Base-by-base conservation (phyloP, 83 land plant species). In the Isoetes engelmannii region DNA sequence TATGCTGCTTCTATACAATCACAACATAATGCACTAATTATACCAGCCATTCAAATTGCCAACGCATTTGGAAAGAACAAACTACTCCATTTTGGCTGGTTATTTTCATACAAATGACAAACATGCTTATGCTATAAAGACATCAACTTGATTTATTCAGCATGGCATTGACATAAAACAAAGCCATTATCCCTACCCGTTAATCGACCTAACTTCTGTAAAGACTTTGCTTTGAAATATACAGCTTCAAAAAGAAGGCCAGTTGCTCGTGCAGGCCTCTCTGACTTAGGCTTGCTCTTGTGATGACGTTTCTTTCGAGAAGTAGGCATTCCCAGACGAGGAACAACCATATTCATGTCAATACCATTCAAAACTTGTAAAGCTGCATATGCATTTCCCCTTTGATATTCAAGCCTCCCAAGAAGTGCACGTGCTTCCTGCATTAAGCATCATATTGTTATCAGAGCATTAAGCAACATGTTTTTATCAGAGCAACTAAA, bases 371-470 rank as follows among this genome's bases (percentile, higher is more conserved):
- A 88, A 8, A 88, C 92, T 77, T 85, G 89, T 4, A 94, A 73
- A 19, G 93, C 99, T 45, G 86, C 99, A 79, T 94, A 90, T 5
- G 85, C 55, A 66, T 94, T 94, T 64, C 99, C 99, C 68, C 86
- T 86, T 41, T 90, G 97, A 75, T 90, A 90, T 76, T 94, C 93
- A 15, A 84, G 80, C 69, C 99, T 84, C 59, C 99, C 97, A 44
- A 90, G 69, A 61, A 90, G 69, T n/a, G 99, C 97, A 60, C 97
- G 89, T 18, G 97, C 97, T 80, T 92, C 96, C 98, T 92, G 78
- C n/a, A 43, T 45, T 28, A 28, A 28, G 37, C 37, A 28, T 28
- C 37, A 28, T 28, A 28, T 28, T 28, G 37, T 28, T 28, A 28
- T 28, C 37, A 28, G 37, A 28, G 37, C 37, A 28, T 45, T 28